Conservation (phyloP, 2,329 filamentous ascomycete genomes). For the Sarocladium strictum region DNA sequence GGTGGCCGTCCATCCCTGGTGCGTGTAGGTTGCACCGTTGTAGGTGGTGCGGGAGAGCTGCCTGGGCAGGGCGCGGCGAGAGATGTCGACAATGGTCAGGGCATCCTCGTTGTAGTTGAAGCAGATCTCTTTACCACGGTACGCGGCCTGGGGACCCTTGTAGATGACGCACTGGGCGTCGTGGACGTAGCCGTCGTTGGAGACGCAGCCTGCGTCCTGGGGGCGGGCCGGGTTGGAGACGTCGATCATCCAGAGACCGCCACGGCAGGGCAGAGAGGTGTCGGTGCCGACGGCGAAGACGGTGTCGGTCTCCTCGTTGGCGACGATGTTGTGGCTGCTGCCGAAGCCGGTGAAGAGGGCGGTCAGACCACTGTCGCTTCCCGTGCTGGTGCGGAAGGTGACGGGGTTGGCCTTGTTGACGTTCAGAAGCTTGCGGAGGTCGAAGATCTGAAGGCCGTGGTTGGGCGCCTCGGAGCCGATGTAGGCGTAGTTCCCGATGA, state of each 20-base stretch:
- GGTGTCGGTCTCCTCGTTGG: slow-evolving; percentile 39
- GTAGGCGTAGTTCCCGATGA: slow-evolving; percentile 29
- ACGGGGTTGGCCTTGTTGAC: slow-evolving; percentile 34
- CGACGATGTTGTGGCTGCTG: slow-evolving; percentile 41
- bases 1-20: slow-evolving; percentile 45
- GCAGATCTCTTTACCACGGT: slow-evolving; percentile 16
- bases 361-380: slow-evolving; percentile 20
- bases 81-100: slow-evolving; percentile 37
- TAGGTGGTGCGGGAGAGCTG: slow-evolving; percentile 48
- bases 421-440: slow-evolving; percentile 47
- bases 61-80: slow-evolving; percentile 35
- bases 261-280: slow-evolving; percentile 33
- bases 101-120: slow-evolving; percentile 21
- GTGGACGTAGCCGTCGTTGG: slow-evolving; percentile 43
- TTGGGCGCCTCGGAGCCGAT: slow-evolving; percentile 37
- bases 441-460: slow-evolving; percentile 60
- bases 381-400: slow-evolving; percentile 25
- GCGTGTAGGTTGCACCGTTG: slow-evolving; percentile 47
- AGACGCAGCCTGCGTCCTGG: slow-evolving; percentile 39
- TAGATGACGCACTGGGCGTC: slow-evolving; percentile 46
- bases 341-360: slow-evolving; percentile 26
- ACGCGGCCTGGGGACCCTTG: slow-evolving; percentile 30
- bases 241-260: slow-evolving; percentile 49
- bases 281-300: slow-evolving; percentile 35
- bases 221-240: slow-evolving; percentile 45